Percentiles rank a stretch among this genome's conserved stretches.
Evolutionary conservation across 148 eudicot species (phyloP).

Genomic region (Amaranthus palmeri): DNA sequence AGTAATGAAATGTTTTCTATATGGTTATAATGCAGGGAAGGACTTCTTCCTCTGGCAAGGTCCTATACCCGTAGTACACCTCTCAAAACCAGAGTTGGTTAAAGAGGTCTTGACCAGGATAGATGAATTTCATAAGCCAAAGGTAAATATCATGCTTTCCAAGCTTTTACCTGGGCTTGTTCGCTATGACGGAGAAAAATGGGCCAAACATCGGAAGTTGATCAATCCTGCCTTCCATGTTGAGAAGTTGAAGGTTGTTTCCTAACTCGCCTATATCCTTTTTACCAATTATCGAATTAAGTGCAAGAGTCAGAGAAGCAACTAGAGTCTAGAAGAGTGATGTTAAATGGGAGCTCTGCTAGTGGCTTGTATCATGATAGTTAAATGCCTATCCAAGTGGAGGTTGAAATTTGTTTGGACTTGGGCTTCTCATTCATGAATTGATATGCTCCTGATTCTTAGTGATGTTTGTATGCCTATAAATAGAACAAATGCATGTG

Average conservation of each 20-base stretch:
- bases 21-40: neutral
- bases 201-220: neutral
- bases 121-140: neutral
- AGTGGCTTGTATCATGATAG: too few species aligned
- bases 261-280: neutral
- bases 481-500: too few species aligned
- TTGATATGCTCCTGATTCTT: too few species aligned
- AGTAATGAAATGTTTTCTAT: neutral
- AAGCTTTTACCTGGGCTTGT: neutral
- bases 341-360: too few species aligned
- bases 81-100: neutral
- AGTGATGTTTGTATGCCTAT: too few species aligned
- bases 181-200: neutral
- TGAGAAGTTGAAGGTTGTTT: neutral
- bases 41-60: neutral
- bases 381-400: too few species aligned
- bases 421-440: too few species aligned
- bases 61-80: neutral
- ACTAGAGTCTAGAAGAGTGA: too few species aligned
- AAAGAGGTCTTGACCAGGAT: neutral
- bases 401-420: too few species aligned
- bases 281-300: too few species aligned
- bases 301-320: too few species aligned
- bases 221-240: neutral
- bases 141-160: neutral